These are phyloP conservation scores for Suillus luteus DNA, from an alignment of 768 basidiomycete genomes.

Conservation along the genomic window DNA sequence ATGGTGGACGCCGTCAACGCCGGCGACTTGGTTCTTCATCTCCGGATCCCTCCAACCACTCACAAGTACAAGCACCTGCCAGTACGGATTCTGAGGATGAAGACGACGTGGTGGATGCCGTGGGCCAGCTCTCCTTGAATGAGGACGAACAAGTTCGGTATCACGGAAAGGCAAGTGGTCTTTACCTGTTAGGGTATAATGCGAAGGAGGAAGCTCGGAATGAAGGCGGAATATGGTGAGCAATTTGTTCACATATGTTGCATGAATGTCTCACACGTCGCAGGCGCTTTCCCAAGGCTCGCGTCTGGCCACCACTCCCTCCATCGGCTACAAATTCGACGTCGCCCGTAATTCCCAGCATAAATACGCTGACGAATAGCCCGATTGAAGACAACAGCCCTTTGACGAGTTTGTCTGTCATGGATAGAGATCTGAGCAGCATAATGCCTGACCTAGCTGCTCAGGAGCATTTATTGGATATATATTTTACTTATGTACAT, in stretches of 20 bases:
- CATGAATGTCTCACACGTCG: slow-evolving; percentile 22
- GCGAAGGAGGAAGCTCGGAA: slow-evolving; percentile 65
- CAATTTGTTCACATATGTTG: slow-evolving; percentile 15
- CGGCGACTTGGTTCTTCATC: slow-evolving; percentile 46
- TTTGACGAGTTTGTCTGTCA: slow-evolving; percentile 25
- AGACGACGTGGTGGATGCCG: slow-evolving; percentile 61
- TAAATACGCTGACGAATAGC: slow-evolving; percentile 13
- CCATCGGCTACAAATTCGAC: slow-evolving; percentile 29
- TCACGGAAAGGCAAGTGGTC: slow-evolving; percentile 83
- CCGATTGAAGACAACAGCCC: slow-evolving; percentile 16
- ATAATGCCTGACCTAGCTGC: slow-evolving; percentile 56
- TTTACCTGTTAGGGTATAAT: slow-evolving; percentile 68
- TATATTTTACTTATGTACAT: slow-evolving; percentile 86
- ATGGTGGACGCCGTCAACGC: slow-evolving; percentile 49
- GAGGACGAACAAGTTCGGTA: slow-evolving; percentile 86
- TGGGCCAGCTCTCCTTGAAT: slow-evolving; percentile 86
- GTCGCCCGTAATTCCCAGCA: slow-evolving; percentile 8
- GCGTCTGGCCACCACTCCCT: slow-evolving; percentile 80
- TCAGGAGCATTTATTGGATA: slow-evolving; percentile 69
- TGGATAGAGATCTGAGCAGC: slow-evolving; percentile 40
- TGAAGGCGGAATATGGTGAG: slow-evolving; percentile 76
- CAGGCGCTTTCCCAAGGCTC: slow-evolving; percentile 83
- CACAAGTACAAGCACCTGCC: slow-evolving; percentile 15
- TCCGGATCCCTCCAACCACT: slow-evolving; percentile 17
- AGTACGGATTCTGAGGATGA: slow-evolving; percentile 41